Evolutionary conservation across 75 land plant genomes (phyloP), one percentile per base, ranked within the genome.

Genomic region (Isoetes taiwanensis): DNA sequence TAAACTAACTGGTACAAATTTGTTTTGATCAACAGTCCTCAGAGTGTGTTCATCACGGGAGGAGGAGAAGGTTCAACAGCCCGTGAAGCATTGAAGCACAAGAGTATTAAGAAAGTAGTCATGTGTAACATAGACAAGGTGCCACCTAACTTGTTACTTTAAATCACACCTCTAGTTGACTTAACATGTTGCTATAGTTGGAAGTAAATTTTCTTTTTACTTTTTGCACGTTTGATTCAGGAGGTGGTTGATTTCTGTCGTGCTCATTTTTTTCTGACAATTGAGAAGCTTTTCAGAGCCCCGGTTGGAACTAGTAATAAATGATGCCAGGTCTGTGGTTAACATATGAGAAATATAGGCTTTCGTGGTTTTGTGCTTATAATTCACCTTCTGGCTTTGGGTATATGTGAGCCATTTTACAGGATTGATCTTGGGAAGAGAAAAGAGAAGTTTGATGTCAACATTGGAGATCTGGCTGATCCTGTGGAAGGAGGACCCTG

Each of bases 91-190:
- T 71, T 91, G 1, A 79, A 62, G 68, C 97, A 91, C 66, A 83
- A 60, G 1, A 69, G 68, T 31, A 60, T 91, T 0, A 72, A 83
- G 40, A 83, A 83, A 59, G 88, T 86, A 28, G 85, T 91, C 68
- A 91, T 91, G 97, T 91, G 97, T 67, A 94, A 91, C 34, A 91
- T 91, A 34, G 97, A 91, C 57, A 41, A 83, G 94, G 97, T 90
- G 25, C 32, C 1, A 3, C 24, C 2, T n/a, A n/a, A n/a, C n/a
- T 12, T 4, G 14, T 57, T 10, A 1, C 30, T 14, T 43, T 43
- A 19, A 19, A 16, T 5, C 5, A 6, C 6, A 5, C 3, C n/a
- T 43, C 50, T 5, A 43, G 17, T 43, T 43, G 3, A 16, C 6
- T n/a, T n/a, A n/a, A 5, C 50, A 5, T 5, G 6, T 5, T 43